Evolutionary conservation across 179 eudicot genomes (phyloP).

Genomic region (Kewa caespitosa): DNA sequence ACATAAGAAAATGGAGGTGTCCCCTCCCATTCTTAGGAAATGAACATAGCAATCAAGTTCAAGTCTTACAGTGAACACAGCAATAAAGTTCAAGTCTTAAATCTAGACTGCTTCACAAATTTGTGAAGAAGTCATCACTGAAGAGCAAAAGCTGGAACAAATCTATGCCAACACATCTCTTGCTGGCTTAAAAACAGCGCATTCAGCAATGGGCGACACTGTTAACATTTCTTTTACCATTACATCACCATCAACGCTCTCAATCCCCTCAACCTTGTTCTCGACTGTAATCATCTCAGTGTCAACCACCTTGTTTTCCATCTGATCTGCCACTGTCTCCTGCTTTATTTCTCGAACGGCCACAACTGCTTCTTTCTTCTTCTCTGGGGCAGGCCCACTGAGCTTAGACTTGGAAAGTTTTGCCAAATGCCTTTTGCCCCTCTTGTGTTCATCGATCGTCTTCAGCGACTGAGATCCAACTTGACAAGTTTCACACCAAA

Average conservation of each 20-base stretch:
- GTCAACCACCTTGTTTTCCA: not conserved
- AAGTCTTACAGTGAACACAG: not conserved
- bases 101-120: conserved; percentile 8
- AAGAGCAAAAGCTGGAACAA: not conserved
- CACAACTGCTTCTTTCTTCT: conserved; percentile 8
- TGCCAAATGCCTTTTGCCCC: conserved; percentile 51
- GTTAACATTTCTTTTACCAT: not conserved
- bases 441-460: conserved; percentile 42
- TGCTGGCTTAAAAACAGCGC: not conserved
- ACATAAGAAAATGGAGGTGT: conserved; percentile 21
- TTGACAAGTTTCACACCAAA: conserved; percentile 50
- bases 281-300: conserved; percentile 7
- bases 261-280: conserved; percentile 12
- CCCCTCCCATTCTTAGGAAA: conserved; percentile 4
- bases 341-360: conserved; percentile 11
- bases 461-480: conserved; percentile 33
- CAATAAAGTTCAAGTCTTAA: conserved; percentile 5
- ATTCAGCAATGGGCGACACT: conserved; percentile 11
- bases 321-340: conserved; percentile 2
- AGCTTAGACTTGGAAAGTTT: conserved; percentile 14
- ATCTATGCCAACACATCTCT: not conserved
- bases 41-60: conserved; percentile 4
- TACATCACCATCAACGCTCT: not conserved
- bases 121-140: not conserved
- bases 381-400: not conserved